Evolutionary conservation across 768 basidiomycete species (phyloP), one percentile per base, ranked within the genome.

Genomic region (Tephrocybe sp.): DNA sequence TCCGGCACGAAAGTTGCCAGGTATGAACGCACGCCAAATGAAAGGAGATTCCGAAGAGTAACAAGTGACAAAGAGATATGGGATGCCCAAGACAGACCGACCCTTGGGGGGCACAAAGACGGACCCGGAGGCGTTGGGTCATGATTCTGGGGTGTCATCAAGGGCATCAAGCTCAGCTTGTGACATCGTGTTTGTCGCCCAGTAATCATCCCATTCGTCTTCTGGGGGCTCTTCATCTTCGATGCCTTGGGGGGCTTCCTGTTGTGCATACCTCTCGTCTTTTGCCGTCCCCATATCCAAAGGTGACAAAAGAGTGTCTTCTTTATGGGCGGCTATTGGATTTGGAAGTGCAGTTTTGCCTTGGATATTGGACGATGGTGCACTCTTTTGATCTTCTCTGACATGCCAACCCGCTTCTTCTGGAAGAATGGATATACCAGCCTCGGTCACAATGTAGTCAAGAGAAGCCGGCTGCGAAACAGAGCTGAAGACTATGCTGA

Each of bases 401-500:
- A 27, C 15, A 15, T 34, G 42, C 15, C 50, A 43, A 10, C 34
- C 42, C 25, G 34, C 36, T 18, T 55, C 62, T 12, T 59, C 61
- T 19, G 65, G 57, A 22, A 72, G 42, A 42, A 55, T 38, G 13
- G 52, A 58, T 57, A 94, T 69, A 7, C 91, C 93, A 18, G 72
- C 66, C 13, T 71, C 59, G 4, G 83, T 78, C 42, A 97, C 75
- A 50, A 91, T 72, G 55, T 86, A 95, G 63, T 97, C 91, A 49
- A 89, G 64, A 11, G 83, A 84, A 15, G 68, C 69, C 1, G 85
- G 77, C 0, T 70, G 58, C 19, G 65, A 63, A 29, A 86, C 75
- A 9, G 82, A 82, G 54, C 83, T 89, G 69, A 93, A 97, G 8
- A 97, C 72, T 43, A 94, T 72, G 49, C 82, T 83, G 47, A 94